Base-by-base conservation (phyloP, 805 yeast genomes). In the Debaryomyces castellii region DNA sequence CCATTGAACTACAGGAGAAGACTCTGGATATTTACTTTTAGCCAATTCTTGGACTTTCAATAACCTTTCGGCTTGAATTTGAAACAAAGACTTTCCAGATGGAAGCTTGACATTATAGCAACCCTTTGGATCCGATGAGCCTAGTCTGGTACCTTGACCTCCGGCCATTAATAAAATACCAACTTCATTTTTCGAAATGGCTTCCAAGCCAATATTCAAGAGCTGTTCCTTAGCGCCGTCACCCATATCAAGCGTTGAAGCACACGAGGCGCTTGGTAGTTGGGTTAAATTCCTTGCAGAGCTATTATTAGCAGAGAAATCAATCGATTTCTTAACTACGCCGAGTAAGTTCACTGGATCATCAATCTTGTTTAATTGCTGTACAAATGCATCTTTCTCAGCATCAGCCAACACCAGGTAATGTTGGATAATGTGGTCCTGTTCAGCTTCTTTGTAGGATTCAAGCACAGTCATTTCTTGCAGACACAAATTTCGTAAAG, bases 141-240 rank as follows among this genome's bases (percentile, higher is more conserved):
- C 99, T 44, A 94, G 74, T 51, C 99, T 77, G 6, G 97, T 87
- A 25, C 99, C 99, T 66, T 94, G 99, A 41, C 99, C 99, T 46
- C 99, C 99, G 10, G 99, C 97, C 87, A 94, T 85, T 43, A 94
- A 73, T 36, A 94, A 74, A 4, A 94, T 92, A 27, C 89, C 99
- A 20, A 92, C 98, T 58, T 86, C 80, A 51, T 85, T 85, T 11
- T 72, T 64, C 14, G 79, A 64, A 44, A 94, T 84, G 24, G 92
- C 87, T 21, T 80, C 70, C 14, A 84, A 64, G 11, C 99, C 99
- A 12, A 68, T 35, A 2, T 64, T 45, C 18, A 57, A 53, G 81
- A 85, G 85, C 11, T 55, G 36, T 4, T 50, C 52, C 35, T 61
- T 59, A 36, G 63, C 57, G 11, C 55, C 62, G 1, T 45, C 44